phyloP scores from a whole-genome alignment of 1,139 yeast species.

The Kodamaea fungicola region DNA sequence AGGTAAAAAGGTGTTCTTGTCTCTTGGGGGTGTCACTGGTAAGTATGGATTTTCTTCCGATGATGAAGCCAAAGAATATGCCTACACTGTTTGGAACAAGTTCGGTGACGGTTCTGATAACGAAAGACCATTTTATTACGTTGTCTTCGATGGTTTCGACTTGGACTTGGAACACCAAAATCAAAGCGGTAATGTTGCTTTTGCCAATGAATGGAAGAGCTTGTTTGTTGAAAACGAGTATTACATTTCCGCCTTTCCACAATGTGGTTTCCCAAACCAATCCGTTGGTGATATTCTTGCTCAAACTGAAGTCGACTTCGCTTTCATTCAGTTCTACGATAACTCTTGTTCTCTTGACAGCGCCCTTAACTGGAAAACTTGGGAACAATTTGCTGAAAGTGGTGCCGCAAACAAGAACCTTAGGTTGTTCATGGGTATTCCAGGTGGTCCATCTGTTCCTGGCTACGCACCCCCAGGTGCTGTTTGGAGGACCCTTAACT shows the following conservation, averaged over 20 bases:
- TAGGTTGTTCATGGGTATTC: constrained; percentile 15
- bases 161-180: constrained; percentile 17
- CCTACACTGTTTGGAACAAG: constrained; percentile 15
- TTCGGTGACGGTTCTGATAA: constrained; percentile 15
- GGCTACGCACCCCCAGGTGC: constrained; percentile 6
- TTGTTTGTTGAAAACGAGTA: constrained; percentile 11
- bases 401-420: constrained; percentile 13
- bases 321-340: constrained; percentile 19
- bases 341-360: constrained; percentile 15
- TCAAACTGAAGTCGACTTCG: constrained; percentile 12
- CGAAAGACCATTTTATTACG: constrained; percentile 18
- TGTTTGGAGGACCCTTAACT: constrained; percentile 11
- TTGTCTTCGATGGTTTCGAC: constrained; percentile 21
- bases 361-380: constrained; percentile 15
- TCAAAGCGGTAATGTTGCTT: constrained; percentile 13
- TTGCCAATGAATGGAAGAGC: constrained; percentile 12
- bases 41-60: constrained; percentile 15
- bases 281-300: constrained; percentile 13
- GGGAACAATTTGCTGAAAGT: constrained; percentile 13
- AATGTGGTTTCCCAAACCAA: constrained; percentile 17
- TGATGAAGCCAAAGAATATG: constrained; percentile 12
- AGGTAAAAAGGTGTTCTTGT: constrained; percentile 17
- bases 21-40: constrained; percentile 19
- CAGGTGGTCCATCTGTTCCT: constrained; percentile 13
- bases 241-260: constrained; percentile 18